phyloP scores from a whole-genome alignment of 1,284 basidiomycete genomes.

The Volvariella surrecta region DNA sequence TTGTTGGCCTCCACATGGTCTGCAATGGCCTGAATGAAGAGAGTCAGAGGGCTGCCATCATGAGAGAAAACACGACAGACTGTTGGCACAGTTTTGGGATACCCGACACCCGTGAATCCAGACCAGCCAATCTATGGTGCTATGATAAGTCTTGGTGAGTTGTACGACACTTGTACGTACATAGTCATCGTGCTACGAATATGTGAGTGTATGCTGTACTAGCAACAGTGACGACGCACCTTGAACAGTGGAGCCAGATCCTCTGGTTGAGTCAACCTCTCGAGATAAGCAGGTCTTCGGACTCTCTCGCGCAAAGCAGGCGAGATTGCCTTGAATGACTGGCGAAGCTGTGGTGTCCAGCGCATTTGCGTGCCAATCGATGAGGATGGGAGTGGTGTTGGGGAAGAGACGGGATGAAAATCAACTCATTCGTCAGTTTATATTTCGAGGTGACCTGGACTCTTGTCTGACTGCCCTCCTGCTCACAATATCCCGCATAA shows the following conservation, averaged over 20 bases:
- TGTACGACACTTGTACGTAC: conserved; percentile 17
- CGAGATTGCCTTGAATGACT: conserved; percentile 13
- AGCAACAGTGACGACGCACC: conserved; percentile 16
- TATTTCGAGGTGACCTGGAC: no score
- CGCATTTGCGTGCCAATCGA: not conserved
- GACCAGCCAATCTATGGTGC: conserved; percentile 37
- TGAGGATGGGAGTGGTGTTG: not conserved
- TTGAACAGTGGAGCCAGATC: conserved; percentile 37
- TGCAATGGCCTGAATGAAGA: conserved; percentile 33
- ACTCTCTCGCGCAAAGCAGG: conserved; percentile 32
- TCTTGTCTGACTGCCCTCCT: no score
- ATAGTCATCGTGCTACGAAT: conserved; percentile 33
- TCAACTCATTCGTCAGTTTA: no score
- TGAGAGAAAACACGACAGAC: conserved; percentile 16
- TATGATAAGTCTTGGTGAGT: not conserved
- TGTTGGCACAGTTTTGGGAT: conserved; percentile 37
- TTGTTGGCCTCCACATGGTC: conserved; percentile 36
- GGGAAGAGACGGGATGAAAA: not conserved
- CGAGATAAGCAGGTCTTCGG: conserved; percentile 26
- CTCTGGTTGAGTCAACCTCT: conserved; percentile 19
- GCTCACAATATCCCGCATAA: no score
- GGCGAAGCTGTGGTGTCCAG: no score
- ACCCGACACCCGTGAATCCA: conserved; percentile 42
- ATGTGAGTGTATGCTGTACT: not conserved
- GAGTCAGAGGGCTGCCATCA: not conserved